phyloP scores from a whole-genome alignment of 176 grass and related monocot species.

The Triticum dicoccoides region DNA sequence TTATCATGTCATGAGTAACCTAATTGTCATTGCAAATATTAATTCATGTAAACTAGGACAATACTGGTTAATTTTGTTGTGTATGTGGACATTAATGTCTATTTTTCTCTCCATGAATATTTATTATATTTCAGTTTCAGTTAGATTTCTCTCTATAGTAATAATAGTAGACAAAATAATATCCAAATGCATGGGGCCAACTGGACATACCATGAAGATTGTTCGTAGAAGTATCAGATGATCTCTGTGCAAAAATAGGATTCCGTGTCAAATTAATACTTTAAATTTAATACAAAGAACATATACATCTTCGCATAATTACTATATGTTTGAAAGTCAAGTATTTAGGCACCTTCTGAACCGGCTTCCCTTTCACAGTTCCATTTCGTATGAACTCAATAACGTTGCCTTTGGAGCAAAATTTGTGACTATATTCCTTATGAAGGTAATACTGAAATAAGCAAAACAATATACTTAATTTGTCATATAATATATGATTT shows the following conservation, averaged over 20 bases:
- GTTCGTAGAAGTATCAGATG: not conserved
- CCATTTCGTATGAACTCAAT: not conserved
- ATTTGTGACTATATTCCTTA: not conserved
- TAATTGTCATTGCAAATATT: not conserved
- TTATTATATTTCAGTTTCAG: no score
- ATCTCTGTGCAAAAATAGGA: not conserved
- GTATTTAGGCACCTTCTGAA: not conserved
- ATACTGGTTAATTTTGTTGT: not conserved
- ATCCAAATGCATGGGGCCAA: not conserved
- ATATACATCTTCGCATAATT: not conserved
- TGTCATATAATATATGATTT: not conserved
- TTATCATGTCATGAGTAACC: not conserved
- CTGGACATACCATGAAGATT: not conserved
- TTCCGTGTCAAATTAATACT: not conserved
- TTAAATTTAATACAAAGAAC: not conserved
- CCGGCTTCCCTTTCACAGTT: not conserved
- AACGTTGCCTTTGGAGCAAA: not conserved
- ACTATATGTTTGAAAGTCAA: not conserved
- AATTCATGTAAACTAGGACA: not conserved
- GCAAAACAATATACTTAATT: not conserved
- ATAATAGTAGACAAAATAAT: not conserved
- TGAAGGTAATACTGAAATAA: not conserved
- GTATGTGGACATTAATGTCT: no score
- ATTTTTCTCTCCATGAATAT: no score
- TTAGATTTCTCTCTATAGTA: not conserved